Evolutionary conservation across 1,139 yeast genomes (phyloP), one percentile per base, ranked within the genome.

Genomic region (Suhomyces terraborum): DNA sequence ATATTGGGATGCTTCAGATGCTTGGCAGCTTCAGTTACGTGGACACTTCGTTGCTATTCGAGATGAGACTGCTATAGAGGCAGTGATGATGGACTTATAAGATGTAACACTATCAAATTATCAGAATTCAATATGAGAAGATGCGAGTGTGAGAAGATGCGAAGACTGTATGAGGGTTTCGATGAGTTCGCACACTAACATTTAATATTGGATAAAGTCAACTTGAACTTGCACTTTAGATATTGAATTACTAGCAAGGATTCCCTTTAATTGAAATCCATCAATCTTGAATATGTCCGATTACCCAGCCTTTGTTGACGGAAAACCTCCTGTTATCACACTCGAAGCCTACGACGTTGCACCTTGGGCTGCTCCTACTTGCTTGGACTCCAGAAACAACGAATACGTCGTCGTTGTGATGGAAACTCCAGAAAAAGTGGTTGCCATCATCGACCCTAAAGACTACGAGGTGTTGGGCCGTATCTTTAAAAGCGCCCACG

Each of bases 331-430:
- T n/a, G 62, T 64, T 17, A 51, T 78, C 20, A 54, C 76, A 1
- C 61, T 78, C 23, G 51, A 50, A 32, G 70, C 75, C 30, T 78
- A 77, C 50, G 83, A 78, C 43, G 59, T 49, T n/a, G 82, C 82
- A 2, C 59, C 65, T 2, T 78, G 82, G 83, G 79, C 80, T 2
- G 48, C 55, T 4, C 60, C 72, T 29, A 76, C 82, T 3, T 76
- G 81, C 49, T 64, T 77, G 6, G 82, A 78, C 52, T 55, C 54
- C 41, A 60, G 68, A 35, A 54, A 56, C 21, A 59, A 58, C 9
- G 54, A 54, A 16, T 77, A 69, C 48, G 69, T 71, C 8, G 75
- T 73, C 7, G 80, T 77, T 8, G 68, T 68, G 36, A 73, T 76
- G 72, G 61, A 75, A 43, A 59, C 64, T 14, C 78, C 79, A 6